phyloP scores from a whole-genome alignment of 768 basidiomycete genomes.

The Agaricus bisporus region DNA sequence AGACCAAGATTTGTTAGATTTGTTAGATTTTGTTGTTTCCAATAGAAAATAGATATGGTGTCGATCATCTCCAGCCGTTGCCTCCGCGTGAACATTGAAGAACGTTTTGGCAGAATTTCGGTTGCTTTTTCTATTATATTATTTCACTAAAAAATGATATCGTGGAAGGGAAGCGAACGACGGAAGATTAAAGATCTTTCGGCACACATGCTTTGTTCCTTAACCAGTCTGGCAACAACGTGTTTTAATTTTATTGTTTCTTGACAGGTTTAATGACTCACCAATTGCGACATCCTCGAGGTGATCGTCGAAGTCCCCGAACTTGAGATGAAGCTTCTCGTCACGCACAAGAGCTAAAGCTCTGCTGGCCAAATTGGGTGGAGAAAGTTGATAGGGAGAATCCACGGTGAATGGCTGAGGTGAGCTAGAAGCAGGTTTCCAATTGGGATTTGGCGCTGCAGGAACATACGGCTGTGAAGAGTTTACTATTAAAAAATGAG shows the following conservation, averaged over 20 bases:
- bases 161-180: not conserved
- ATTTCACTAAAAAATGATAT: not conserved
- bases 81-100: too few species aligned
- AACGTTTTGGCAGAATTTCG: not conserved
- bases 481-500: not conserved
- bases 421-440: conserved; percentile 37
- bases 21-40: not conserved
- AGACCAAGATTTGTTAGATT: too few species aligned
- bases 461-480: conserved; percentile 45
- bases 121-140: not conserved
- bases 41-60: not conserved
- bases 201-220: conserved; percentile 33
- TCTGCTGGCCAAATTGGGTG: conserved; percentile 36
- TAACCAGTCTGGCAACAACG: conserved; percentile 32
- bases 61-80: not conserved
- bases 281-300: conserved; percentile 65
- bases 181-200: conserved; percentile 13
- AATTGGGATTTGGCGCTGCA: conserved; percentile 28
- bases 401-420: conserved; percentile 37
- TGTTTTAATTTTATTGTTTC: not conserved
- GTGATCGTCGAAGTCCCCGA: conserved; percentile 83
- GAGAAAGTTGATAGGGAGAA: conserved; percentile 41
- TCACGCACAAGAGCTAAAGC: conserved; percentile 47
- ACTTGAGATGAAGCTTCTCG: conserved; percentile 43
- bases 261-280: conserved; percentile 19